phyloP scores from a whole-genome alignment of 306 rosid genomes.

The Alnus rubra region DNA sequence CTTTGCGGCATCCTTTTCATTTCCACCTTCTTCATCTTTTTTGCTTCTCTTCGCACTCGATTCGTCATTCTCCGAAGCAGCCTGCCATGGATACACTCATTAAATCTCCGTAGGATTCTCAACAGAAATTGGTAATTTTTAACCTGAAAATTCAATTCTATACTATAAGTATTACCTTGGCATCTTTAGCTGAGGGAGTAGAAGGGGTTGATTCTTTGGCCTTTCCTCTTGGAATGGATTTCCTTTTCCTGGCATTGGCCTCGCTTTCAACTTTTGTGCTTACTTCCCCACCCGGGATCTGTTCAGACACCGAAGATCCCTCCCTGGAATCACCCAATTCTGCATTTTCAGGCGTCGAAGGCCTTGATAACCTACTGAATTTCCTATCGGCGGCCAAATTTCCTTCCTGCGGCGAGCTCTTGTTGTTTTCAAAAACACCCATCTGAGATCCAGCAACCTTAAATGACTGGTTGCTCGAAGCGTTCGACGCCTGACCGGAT shows the following conservation, averaged over 20 bases:
- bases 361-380: constrained; percentile 35
- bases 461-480: constrained; percentile 31
- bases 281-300: constrained; percentile 44
- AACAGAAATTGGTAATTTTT: background rate
- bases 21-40: constrained; percentile 37
- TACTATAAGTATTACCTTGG: constrained; percentile 33
- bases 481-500: constrained; percentile 36
- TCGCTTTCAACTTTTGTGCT: constrained; percentile 36
- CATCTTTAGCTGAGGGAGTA: constrained; percentile 34
- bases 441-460: constrained; percentile 37
- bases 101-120: constrained; percentile 6
- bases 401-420: constrained; percentile 23
- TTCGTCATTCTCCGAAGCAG: constrained; percentile 33
- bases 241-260: constrained; percentile 41
- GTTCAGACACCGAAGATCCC: constrained; percentile 60
- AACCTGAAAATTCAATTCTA: background rate
- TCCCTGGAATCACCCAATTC: constrained; percentile 53
- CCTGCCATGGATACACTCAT: constrained; percentile 29
- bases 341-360: constrained; percentile 50
- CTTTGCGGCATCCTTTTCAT: constrained; percentile 41
- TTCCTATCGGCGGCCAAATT: constrained; percentile 34
- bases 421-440: constrained; percentile 33
- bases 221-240: constrained; percentile 45
- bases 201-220: constrained; percentile 34
- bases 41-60: constrained; percentile 48